Conservation (phyloP, 2,329 filamentous ascomycete genomes). For the Neonectria punicea region DNA sequence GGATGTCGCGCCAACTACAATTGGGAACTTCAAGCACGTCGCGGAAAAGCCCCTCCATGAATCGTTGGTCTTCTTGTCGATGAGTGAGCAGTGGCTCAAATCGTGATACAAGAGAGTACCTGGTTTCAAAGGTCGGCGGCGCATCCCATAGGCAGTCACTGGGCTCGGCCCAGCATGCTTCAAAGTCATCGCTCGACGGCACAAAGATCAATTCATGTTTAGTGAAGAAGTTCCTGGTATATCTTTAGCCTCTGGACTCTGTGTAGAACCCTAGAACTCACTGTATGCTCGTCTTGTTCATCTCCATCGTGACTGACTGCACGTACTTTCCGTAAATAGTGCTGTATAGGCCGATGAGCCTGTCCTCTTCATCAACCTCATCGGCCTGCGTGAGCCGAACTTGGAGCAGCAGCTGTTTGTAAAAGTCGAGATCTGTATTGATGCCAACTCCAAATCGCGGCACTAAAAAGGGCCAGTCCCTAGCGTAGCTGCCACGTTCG, state of each 20-base stretch:
- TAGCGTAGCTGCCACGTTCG: neutral
- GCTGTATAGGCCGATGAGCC: neutral
- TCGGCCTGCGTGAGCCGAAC: neutral
- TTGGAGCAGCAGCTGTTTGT: neutral
- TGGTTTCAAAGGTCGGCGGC: neutral
- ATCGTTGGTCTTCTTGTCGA: neutral
- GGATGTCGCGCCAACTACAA: neutral
- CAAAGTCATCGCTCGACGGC: neutral
- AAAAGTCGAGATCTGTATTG: neutral
- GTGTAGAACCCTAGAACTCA: neutral
- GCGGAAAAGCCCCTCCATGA: neutral
- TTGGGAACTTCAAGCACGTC: neutral
- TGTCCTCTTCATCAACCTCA: neutral
- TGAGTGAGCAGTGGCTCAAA: neutral
- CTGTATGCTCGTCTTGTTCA: neutral
- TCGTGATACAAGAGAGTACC: neutral
- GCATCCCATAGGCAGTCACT: neutral
- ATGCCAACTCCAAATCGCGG: neutral
- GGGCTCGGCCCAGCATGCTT: neutral
- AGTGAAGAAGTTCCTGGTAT: neutral
- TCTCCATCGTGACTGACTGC: neutral
- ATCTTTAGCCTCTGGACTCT: neutral
- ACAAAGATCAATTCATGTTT: neutral
- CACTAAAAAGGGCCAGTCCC: constrained; percentile 1
- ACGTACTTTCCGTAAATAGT: constrained; percentile 1